Evolutionary conservation across 352 stramenopile species (phyloP).

Genomic region (Globisporangium cylindrosporum): DNA sequence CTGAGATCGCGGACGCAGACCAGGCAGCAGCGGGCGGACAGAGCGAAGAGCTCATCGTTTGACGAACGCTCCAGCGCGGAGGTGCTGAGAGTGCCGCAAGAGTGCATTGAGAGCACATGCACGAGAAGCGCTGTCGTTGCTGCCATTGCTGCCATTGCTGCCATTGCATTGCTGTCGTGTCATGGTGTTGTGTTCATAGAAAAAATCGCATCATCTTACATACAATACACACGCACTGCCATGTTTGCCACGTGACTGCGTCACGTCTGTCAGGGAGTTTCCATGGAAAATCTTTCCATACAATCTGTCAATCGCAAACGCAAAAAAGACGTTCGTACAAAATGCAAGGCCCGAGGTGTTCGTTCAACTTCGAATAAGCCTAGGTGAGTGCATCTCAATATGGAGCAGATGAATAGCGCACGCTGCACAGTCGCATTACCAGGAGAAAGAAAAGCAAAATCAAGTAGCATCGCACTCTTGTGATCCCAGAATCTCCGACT

Average conservation of each 20-base stretch:
- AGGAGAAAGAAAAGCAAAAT: neutral
- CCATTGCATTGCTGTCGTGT: neutral
- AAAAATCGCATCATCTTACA: neutral
- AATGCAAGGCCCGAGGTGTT: neutral
- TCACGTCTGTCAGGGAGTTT: neutral
- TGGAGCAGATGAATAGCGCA: too few species aligned
- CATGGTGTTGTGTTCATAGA: neutral
- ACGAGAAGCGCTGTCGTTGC: too few species aligned
- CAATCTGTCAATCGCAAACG: neutral
- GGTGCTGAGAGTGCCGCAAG: too few species aligned
- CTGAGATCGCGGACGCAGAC: neutral
- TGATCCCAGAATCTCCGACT: neutral
- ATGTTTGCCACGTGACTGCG: neutral
- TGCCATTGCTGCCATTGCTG: too few species aligned
- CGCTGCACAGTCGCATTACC: too few species aligned
- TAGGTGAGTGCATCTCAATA: too few species aligned
- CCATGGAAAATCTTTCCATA: neutral
- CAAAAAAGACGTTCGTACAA: neutral
- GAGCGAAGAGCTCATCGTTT: constrained; percentile 14
- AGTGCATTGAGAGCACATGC: too few species aligned
- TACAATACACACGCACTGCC: too few species aligned
- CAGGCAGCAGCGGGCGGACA: neutral
- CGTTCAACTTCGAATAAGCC: too few species aligned
- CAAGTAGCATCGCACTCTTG: neutral
- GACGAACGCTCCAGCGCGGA: too few species aligned